Base-by-base conservation (phyloP, 768 basidiomycete species). In the Leccinum barrowsii region DNA sequence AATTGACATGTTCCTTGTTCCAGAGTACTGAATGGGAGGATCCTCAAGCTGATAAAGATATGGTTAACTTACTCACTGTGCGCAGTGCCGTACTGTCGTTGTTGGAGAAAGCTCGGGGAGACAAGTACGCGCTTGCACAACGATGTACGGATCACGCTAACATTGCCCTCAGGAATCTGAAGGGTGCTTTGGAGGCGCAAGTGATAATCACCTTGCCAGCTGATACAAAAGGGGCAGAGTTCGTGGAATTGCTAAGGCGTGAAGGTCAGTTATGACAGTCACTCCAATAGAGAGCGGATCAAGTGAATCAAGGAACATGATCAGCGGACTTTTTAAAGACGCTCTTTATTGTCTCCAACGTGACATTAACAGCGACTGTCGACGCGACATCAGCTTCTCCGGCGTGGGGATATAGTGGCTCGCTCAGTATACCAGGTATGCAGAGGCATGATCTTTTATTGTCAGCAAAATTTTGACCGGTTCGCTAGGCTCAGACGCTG, bases 271-370 rank as follows among this genome's bases (percentile, higher is more conserved):
- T 19, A 46, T 34, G 24, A 54, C 32, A 11, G 4, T 26, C 4
- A 35, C 19, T 21, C n/a, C n/a, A n/a, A n/a, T 6, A 17, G 8
- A 17, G 24, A 37, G 21, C 7, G n/a, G 19, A 19, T 32, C n/a
- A 0, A n/a, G 28, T 59, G 15, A 53, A 32, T 34, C 2, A 7
- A 50, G n/a, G 8, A 11, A 21, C 12, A n/a, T 22, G 19, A n/a
- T 28, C 65, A 92, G 92, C 82, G 67, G 66, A 72, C 17, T 79
- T 85, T 58, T 73, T 95, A 24, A 85, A 85, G 66, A 86, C 84
- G 0, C 76, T 96, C 5, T 93, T 92, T 73, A 90, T 91, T 54
- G 88, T 92, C 2, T 94, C 93, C 1, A 80, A 90, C 55, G 89
- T 82, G 13, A 74, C 72, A 6, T 58, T 93, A 7, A 73, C 71